Evolutionary conservation across 352 stramenopile genomes (phyloP).

Genomic region (Globisporangium cylindrosporum): DNA sequence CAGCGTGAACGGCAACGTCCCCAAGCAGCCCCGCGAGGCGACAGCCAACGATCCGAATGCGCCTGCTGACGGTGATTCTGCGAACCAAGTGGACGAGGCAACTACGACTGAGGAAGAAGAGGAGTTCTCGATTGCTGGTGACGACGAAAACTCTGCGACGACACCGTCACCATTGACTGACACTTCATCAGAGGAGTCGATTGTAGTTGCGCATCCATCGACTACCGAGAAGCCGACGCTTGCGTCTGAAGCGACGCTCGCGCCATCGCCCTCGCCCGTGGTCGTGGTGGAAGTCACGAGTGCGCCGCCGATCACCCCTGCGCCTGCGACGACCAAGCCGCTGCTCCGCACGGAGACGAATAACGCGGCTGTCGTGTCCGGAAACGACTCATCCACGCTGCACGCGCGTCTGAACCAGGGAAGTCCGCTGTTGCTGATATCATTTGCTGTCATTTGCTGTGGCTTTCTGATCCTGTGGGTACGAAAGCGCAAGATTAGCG

Average conservation of each 20-base stretch:
- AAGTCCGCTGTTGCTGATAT: constrained; percentile 44
- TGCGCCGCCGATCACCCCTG: neutral
- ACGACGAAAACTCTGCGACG: neutral
- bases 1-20: neutral
- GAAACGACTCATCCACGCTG: constrained; percentile 15
- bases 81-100: neutral
- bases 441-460: constrained; percentile 43
- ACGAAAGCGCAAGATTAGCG: constrained; percentile 37
- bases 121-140: constrained; percentile 12
- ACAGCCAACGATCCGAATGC: neutral
- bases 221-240: neutral
- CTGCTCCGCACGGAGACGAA: constrained; percentile 32
- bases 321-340: constrained; percentile 26
- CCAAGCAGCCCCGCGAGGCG: neutral
- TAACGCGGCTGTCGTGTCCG: constrained; percentile 19
- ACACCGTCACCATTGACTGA: neutral
- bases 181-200: neutral
- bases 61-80: neutral
- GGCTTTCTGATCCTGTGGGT: constrained; percentile 56
- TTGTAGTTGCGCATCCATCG: neutral
- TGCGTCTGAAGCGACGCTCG: neutral
- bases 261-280: neutral
- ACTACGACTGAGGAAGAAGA: neutral
- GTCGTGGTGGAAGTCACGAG: neutral
- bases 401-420: constrained; percentile 35